phyloP scores from a whole-genome alignment of 768 basidiomycete species.

The Leucosporidium scottii region DNA sequence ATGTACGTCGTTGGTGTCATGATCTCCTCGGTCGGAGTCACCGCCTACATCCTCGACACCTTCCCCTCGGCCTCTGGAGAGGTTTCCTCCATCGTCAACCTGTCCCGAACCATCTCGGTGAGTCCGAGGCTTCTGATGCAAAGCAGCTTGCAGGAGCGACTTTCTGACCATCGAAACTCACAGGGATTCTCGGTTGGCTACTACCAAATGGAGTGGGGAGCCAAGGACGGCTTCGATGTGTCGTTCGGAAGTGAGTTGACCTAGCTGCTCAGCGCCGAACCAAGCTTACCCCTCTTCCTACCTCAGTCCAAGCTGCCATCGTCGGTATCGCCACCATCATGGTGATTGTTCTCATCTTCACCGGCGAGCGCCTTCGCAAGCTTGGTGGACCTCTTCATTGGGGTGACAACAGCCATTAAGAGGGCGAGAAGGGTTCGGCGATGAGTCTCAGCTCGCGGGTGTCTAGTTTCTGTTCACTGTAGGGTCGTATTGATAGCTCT shows the following conservation, averaged over 20 bases:
- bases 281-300: too few relatives aligned
- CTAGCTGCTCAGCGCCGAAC: background rate
- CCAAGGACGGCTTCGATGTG: constrained; percentile 18
- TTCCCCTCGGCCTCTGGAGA: constrained; percentile 25
- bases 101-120: constrained; percentile 12
- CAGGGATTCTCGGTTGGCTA: constrained; percentile 14
- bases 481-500: too few relatives aligned
- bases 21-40: constrained; percentile 22
- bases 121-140: too few relatives aligned
- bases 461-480: too few relatives aligned
- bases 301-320: constrained; percentile 28
- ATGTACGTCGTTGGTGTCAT: constrained; percentile 29
- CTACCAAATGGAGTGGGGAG: constrained; percentile 26
- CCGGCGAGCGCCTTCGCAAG: constrained; percentile 30
- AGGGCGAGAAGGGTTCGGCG: too few relatives aligned
- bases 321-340: constrained; percentile 22
- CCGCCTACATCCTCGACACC: constrained; percentile 27
- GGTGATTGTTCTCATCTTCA: constrained; percentile 13
- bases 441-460: too few relatives aligned
- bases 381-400: constrained; percentile 19
- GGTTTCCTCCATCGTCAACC: constrained; percentile 18
- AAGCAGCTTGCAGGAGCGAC: too few relatives aligned
- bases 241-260: constrained; percentile 26
- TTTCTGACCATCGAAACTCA: too few relatives aligned
- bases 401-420: too few relatives aligned